A percentile compares a stretch with the other conserved stretches of the same genome.
Conservation (phyloP, 345 rosid genomes). For the Eucalyptus albens region DNA sequence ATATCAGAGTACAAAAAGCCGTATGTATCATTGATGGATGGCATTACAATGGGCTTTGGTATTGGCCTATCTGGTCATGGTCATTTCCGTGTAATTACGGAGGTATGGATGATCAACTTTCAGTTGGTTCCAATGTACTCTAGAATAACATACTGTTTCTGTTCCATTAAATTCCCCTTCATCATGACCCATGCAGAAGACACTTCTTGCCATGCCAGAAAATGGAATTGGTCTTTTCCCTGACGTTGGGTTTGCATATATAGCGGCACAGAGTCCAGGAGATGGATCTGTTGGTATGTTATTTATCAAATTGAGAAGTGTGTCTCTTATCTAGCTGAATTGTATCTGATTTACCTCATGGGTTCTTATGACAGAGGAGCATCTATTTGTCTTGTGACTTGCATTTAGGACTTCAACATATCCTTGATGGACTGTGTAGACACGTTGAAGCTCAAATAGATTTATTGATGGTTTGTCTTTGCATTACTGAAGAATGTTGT, state of each 20-base stretch:
- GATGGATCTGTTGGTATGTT: conserved; percentile 74
- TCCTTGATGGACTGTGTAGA: neutral
- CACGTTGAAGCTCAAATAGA: neutral
- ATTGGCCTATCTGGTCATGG: conserved; percentile 93
- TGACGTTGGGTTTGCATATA: conserved; percentile 85
- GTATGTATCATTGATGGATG: conserved; percentile 85
- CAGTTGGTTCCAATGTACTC: neutral
- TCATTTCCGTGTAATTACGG: conserved; percentile 71
- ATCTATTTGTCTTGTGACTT: neutral
- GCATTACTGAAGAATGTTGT: neutral
- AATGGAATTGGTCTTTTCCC: conserved; percentile 97
- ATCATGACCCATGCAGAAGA: conserved; percentile 19
- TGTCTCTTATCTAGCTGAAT: neutral
- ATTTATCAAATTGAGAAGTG: neutral
- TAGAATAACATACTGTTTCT: neutral
- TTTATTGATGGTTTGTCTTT: neutral
- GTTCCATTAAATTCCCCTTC: neutral
- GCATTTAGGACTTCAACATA: neutral
- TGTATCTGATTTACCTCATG: neutral
- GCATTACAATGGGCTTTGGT: conserved; percentile 94
- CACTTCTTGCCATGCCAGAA: conserved; percentile 96
- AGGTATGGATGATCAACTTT: conserved; percentile 21
- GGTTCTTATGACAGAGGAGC: neutral
- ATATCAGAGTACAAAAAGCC: conserved; percentile 84
- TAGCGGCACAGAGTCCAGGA: conserved; percentile 89